A percentile compares a stretch with the other conserved stretches of the same genome.
Conservation (phyloP, 208 protist genomes). For the Crithidia thermophila region DNA sequence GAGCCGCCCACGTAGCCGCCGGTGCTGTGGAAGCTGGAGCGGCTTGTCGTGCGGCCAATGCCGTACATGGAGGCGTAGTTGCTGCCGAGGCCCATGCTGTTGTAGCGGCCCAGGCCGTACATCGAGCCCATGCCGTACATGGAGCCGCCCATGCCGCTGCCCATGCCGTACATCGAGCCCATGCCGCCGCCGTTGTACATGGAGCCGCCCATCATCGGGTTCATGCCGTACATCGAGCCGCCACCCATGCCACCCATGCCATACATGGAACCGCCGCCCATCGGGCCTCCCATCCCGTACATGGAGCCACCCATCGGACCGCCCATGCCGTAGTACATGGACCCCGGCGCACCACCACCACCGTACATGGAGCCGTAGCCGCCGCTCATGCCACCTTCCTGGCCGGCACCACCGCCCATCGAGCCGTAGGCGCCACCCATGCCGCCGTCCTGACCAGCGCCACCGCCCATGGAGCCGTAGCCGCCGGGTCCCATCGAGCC, state of each 20-base stretch:
- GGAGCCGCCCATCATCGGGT: conserved; percentile 12
- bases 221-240: conserved; percentile 54
- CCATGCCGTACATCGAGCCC: conserved; percentile 41
- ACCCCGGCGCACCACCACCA: conserved; percentile 18
- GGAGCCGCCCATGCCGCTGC: conserved; percentile 6
- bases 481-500: conserved; percentile 23
- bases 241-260: too few relatives aligned
- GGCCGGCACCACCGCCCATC: conserved; percentile 7
- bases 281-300: conserved; percentile 39
- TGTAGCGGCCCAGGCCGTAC: conserved; percentile 38
- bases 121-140: conserved; percentile 46
- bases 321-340: conserved; percentile 56
- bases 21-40: conserved; percentile 27
- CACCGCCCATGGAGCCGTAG: conserved; percentile 15
- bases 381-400: conserved; percentile 20
- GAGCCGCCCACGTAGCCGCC: conserved; percentile 39
- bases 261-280: neutral
- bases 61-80: conserved; percentile 45
- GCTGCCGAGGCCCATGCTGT: conserved; percentile 28
- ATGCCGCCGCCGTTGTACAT: conserved; percentile 31
- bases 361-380: conserved; percentile 38
- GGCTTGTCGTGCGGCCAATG: conserved; percentile 24
- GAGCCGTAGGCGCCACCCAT: conserved; percentile 27
- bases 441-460: conserved; percentile 8
- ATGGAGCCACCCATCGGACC: neutral